Base-by-base conservation (phyloP, 2,329 filamentous ascomycete species). In the Fusarium sarcochroum region DNA sequence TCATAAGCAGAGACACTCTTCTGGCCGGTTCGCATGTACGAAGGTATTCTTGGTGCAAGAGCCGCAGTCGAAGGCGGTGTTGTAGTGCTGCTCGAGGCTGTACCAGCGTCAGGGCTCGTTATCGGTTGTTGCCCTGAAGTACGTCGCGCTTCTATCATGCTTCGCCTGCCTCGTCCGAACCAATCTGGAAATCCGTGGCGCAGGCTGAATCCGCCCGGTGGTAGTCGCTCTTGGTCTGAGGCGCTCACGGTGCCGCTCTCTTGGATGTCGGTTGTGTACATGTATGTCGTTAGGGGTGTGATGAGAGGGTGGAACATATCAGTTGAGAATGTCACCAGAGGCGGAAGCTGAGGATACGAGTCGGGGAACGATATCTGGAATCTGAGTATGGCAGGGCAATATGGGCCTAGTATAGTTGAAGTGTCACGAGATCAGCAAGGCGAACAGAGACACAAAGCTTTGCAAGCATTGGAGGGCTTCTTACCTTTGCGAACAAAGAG, bases 241-340 rank as follows among this genome's bases (percentile, higher is more conserved):
- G 93, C 93, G 77, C 92, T 95, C 65, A 94, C 91, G 0, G 93
- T 93, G 47, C 92, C 93, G 57, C 87, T 87, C 64, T 90, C 90
- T 64, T 92, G 88, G 35, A 91, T 89, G 58, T 91, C 90, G 65
- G 93, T 94, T 41, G 93, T 92, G 82, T 97, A 97, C 76, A 93
- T 96, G 80, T 97, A 97, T 5, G 93, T 97, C n/a, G 94, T 97
- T 65, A 97, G 85, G 37, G 96, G 94, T 9, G 94, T 94, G 70
- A 98, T 90, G 41, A 99, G 85, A 18, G 95, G 95, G 78, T 99
- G 95, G 79, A 98, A 99, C 71, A 98, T 91, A 77, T 98, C 95
- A 71, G 93, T 97, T 45, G 89, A 88, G 79, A 99, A 97, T 55
- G 91, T 95, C 69, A 99, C 89, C 18, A 94, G 84, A 11, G 96